Conservation (phyloP, 1,139 yeast genomes). For the Zygosaccharomyces sapae region DNA sequence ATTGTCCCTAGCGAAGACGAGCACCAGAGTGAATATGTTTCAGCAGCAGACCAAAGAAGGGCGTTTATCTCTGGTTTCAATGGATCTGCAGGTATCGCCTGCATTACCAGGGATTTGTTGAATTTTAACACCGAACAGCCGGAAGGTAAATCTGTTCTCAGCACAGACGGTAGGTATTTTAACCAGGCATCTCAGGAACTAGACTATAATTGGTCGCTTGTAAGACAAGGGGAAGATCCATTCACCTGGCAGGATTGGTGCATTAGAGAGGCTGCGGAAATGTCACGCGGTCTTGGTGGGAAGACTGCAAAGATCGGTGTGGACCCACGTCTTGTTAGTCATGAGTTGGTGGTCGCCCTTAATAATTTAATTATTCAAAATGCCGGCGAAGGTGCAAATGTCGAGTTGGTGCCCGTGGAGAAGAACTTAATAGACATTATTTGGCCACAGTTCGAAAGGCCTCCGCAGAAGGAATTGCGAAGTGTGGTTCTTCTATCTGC, state of each 20-base stretch:
- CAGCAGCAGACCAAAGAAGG: constrained; percentile 75
- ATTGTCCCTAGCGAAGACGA: constrained; percentile 90
- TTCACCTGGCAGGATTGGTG: constrained; percentile 91
- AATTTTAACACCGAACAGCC: constrained; percentile 39
- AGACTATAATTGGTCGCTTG: constrained; percentile 80
- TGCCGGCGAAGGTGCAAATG: constrained; percentile 37
- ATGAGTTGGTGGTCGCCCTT: constrained; percentile 40
- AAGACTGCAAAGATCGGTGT: constrained; percentile 40
- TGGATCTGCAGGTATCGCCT: constrained; percentile 94
- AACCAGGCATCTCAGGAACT: constrained; percentile 85
- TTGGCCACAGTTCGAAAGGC: constrained; percentile 55
- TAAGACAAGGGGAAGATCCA: constrained; percentile 75
- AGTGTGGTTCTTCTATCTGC: constrained; percentile 45
- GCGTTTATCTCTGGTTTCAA: constrained; percentile 84
- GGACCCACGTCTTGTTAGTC: constrained; percentile 69
- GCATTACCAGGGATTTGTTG: constrained; percentile 65
- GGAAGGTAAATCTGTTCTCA: constrained; percentile 62
- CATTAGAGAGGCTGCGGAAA: constrained; percentile 56
- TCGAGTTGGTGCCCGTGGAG: constrained; percentile 58
- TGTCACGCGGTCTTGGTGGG: constrained; percentile 41
- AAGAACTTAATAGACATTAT: constrained; percentile 72
- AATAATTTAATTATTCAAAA: constrained; percentile 35
- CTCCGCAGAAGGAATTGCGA: constrained; percentile 47
- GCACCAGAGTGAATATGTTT: constrained; percentile 88
- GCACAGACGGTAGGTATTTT: constrained; percentile 95